These are phyloP conservation scores for Rhododendron mucronatum DNA, from an alignment of 148 eudicot species.

Conservation along the genomic window DNA sequence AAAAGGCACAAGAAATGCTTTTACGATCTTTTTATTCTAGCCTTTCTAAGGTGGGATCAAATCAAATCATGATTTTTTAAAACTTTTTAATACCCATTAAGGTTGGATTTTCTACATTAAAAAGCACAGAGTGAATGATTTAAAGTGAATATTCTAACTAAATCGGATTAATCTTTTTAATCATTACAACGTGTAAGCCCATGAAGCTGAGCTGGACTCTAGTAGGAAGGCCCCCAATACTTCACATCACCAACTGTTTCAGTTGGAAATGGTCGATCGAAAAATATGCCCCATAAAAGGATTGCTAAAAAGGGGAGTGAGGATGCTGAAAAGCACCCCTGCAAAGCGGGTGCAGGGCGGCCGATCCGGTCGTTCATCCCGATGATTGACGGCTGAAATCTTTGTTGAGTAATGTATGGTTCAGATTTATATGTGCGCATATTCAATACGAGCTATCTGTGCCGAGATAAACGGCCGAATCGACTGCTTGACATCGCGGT, in stretches of 20 bases:
- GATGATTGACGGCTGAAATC: too few relatives aligned
- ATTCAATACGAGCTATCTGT: too few relatives aligned
- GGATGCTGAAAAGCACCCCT: too few relatives aligned
- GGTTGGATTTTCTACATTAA: not conserved
- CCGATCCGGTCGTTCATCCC: too few relatives aligned
- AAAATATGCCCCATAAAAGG: conserved; percentile 2
- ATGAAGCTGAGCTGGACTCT: conserved; percentile 5
- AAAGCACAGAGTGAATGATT: not conserved
- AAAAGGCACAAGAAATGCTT: not conserved
- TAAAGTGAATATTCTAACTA: conserved; percentile 12
- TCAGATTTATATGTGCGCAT: too few relatives aligned
- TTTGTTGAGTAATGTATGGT: too few relatives aligned
- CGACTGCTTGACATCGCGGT: too few relatives aligned
- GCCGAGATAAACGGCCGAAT: too few relatives aligned
- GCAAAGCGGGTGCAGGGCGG: too few relatives aligned
- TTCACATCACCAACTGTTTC: conserved; percentile 30
- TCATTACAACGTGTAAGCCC: conserved; percentile 15
- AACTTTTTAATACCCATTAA: conserved; percentile 10
- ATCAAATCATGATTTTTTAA: conserved; percentile 8
- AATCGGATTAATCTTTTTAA: not conserved
- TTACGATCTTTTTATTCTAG: not conserved
- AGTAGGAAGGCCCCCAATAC: conserved; percentile 26
- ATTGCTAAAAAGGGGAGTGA: not conserved
- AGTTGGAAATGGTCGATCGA: conserved; percentile 1
- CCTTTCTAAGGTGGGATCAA: not conserved